These are phyloP conservation scores for Claviceps maximensis DNA, from an alignment of 2,329 filamentous ascomycete genomes.

Conservation along the genomic window DNA sequence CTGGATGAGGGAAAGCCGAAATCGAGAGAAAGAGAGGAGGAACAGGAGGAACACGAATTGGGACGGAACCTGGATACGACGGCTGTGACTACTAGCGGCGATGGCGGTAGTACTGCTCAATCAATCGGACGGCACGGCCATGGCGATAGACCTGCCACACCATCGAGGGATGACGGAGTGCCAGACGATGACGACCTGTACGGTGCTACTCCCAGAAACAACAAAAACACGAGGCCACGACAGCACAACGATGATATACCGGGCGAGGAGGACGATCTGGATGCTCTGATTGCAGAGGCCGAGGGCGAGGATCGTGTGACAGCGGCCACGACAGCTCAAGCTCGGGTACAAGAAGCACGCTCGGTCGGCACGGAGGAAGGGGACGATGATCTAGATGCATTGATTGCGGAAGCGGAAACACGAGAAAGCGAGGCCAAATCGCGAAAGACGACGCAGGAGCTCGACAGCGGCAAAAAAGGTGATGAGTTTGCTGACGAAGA, in stretches of 20 bases:
- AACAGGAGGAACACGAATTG: constrained; percentile 13
- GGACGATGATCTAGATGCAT: constrained; percentile 38
- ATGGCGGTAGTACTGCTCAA: constrained; percentile 10
- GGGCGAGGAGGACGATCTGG: constrained; percentile 30
- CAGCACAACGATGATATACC: constrained; percentile 16
- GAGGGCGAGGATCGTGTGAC: constrained; percentile 15
- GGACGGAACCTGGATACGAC: constrained; percentile 10
- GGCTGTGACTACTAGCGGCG: constrained; percentile 13
- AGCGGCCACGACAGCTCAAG: not conserved
- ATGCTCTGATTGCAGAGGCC: constrained; percentile 39
- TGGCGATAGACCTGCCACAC: constrained; percentile 14
- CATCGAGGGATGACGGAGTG: constrained; percentile 10
- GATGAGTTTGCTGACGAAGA: constrained; percentile 48
- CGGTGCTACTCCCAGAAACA: constrained; percentile 32
- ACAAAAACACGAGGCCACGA: constrained; percentile 3
- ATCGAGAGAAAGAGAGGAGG: constrained; percentile 18
- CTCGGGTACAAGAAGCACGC: not conserved
- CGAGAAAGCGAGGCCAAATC: constrained; percentile 6
- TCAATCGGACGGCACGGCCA: constrained; percentile 1
- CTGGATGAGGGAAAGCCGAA: constrained; percentile 62
- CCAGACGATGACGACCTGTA: constrained; percentile 41
- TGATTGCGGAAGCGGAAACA: constrained; percentile 35
- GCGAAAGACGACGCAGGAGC: constrained; percentile 5
- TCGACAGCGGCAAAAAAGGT: not conserved
- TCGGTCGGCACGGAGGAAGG: not conserved